phyloP scores from a whole-genome alignment of 73 alveolate genomes.

The Tetrahymena elliotti region DNA sequence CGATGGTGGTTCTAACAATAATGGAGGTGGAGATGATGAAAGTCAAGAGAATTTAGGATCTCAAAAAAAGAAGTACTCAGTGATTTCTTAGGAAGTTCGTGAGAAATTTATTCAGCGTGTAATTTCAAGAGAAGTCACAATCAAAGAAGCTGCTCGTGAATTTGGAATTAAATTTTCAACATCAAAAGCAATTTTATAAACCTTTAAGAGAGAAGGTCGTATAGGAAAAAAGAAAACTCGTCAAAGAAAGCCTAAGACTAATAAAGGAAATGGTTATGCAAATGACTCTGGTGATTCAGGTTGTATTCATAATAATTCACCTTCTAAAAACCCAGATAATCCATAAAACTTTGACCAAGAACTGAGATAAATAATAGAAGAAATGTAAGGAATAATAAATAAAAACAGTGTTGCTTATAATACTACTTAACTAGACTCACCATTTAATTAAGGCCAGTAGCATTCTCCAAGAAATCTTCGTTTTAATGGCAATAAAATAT shows the following conservation, averaged over 20 bases:
- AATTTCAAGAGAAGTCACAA: not conserved
- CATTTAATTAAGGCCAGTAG: not conserved
- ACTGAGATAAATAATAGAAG: not conserved
- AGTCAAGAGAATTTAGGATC: not conserved
- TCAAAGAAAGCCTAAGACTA: not conserved
- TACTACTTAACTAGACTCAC: not conserved
- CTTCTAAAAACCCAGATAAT: not conserved
- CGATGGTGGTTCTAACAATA: not conserved
- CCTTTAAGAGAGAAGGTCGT: slow-evolving; percentile 6
- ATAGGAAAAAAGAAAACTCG: slow-evolving; percentile 19
- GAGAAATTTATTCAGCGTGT: slow-evolving; percentile 3
- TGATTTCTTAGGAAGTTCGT: slow-evolving; percentile 10
- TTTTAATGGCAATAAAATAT: not conserved
- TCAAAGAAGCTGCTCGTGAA: slow-evolving; percentile 16
- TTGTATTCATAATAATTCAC: not conserved
- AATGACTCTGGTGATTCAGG: not conserved
- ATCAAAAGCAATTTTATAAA: slow-evolving; percentile 14
- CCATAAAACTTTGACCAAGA: not conserved
- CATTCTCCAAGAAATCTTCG: not conserved
- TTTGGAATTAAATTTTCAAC: slow-evolving; percentile 18
- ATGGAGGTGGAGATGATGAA: not conserved
- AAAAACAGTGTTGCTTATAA: not conserved
- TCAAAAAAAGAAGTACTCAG: slow-evolving; percentile 3
- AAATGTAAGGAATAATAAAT: not conserved
- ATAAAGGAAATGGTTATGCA: not conserved